phyloP scores from a whole-genome alignment of 2,329 filamentous ascomycete genomes.

The Alternaria sp. region DNA sequence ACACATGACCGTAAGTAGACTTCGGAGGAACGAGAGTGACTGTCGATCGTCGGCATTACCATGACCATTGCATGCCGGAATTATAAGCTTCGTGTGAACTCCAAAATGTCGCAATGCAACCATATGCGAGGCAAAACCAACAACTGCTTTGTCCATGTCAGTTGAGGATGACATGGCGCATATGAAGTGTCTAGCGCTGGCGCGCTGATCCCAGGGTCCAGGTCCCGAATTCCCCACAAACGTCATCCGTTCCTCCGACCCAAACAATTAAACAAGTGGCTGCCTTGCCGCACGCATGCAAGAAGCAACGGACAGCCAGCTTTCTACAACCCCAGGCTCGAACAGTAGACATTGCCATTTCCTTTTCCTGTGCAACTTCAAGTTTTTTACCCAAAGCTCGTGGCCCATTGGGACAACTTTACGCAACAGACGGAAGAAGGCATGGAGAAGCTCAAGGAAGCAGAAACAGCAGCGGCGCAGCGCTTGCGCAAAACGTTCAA shows the following conservation, averaged over 20 bases:
- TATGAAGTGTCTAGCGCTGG: not conserved
- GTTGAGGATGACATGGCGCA: not conserved
- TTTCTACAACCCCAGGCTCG: not conserved
- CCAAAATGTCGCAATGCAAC: too few species aligned
- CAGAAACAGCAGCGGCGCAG: slow-evolving; percentile 53
- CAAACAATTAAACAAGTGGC: slow-evolving; percentile 7
- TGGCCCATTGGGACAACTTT: not conserved
- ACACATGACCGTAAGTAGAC: not conserved
- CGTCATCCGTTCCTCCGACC: slow-evolving; percentile 25
- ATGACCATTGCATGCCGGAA: too few species aligned
- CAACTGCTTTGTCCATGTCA: too few species aligned
- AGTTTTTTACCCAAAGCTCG: not conserved
- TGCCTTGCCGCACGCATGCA: slow-evolving; percentile 11
- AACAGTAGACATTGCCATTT: not conserved
- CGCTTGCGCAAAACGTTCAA: slow-evolving; percentile 80
- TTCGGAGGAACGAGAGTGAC: not conserved
- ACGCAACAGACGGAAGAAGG: not conserved
- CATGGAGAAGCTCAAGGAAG: slow-evolving; percentile 17
- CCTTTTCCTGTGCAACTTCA: not conserved
- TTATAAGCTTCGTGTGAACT: too few species aligned
- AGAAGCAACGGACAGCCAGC: slow-evolving; percentile 18
- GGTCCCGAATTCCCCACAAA: slow-evolving; percentile 14
- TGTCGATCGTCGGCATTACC: not conserved
- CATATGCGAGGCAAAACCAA: too few species aligned
- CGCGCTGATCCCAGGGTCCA: slow-evolving; percentile 16